Conservation (phyloP, 352 stramenopile genomes). For the Phytophthora multivora region DNA sequence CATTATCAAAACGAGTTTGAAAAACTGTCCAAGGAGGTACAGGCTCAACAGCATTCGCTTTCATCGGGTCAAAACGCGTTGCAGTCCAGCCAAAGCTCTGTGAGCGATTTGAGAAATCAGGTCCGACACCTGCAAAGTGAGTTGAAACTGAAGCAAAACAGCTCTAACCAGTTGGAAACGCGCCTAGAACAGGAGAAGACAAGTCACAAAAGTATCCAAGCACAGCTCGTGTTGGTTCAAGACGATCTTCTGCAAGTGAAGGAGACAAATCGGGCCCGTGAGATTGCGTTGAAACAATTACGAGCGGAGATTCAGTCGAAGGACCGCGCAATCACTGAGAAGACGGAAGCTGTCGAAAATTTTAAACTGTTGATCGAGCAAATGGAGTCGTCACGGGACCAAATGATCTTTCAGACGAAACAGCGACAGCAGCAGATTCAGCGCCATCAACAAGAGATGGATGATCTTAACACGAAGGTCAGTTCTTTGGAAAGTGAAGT, state of each 20-base stretch:
- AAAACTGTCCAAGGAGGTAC: slow-evolving; percentile 67
- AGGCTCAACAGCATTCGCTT: slow-evolving; percentile 61
- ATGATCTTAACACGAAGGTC: slow-evolving; percentile 60
- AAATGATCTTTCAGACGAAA: slow-evolving; percentile 80
- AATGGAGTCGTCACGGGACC: slow-evolving; percentile 83
- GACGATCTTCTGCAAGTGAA: slow-evolving; percentile 64
- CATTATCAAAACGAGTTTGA: slow-evolving; percentile 83
- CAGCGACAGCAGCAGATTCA: slow-evolving; percentile 73
- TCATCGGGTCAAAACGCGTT: slow-evolving; percentile 62
- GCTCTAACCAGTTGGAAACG: slow-evolving; percentile 60
- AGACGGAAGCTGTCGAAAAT: slow-evolving; percentile 67
- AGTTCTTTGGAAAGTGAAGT: slow-evolving; percentile 51
- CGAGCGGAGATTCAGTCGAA: slow-evolving; percentile 62
- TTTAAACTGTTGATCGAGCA: slow-evolving; percentile 79
- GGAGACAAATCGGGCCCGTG: slow-evolving; percentile 54
- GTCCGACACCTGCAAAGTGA: slow-evolving; percentile 71
- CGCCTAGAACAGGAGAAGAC: slow-evolving; percentile 72
- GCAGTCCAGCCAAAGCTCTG: slow-evolving; percentile 55
- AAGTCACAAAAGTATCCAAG: slow-evolving; percentile 57
- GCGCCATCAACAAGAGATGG: slow-evolving; percentile 54
- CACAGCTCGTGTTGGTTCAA: slow-evolving; percentile 58
- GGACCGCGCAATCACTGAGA: slow-evolving; percentile 65
- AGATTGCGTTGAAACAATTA: slow-evolving; percentile 63
- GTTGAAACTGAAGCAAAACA: slow-evolving; percentile 55
- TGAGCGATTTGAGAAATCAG: slow-evolving; percentile 64